These are phyloP conservation scores for Talaromyces sp. DNA, from an alignment of 2,329 filamentous ascomycete genomes.

Conservation along the genomic window DNA sequence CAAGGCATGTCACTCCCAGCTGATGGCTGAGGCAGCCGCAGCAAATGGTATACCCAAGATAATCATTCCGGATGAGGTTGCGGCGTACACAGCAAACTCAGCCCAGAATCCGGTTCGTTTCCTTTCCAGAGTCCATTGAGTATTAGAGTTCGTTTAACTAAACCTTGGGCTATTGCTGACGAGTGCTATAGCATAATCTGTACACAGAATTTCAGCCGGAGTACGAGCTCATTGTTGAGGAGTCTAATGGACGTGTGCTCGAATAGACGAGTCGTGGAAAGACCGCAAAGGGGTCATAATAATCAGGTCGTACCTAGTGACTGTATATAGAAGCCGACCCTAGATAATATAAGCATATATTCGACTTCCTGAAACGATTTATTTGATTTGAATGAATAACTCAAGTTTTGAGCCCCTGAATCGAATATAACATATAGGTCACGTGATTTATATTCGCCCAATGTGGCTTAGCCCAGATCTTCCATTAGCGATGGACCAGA, in stretches of 20 bases:
- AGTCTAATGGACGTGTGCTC: slow-evolving; percentile 32
- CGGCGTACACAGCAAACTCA: slow-evolving; percentile 31
- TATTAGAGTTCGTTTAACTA: neutral
- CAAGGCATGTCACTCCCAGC: slow-evolving; percentile 38
- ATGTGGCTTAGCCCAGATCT: neutral
- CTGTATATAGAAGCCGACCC: neutral
- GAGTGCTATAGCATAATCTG: slow-evolving; percentile 30
- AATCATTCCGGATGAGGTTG: slow-evolving; percentile 31
- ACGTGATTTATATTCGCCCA: neutral
- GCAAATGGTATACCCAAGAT: slow-evolving; percentile 35
- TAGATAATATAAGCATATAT: neutral
- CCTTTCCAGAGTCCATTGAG: neutral
- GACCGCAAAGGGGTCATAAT: neutral
- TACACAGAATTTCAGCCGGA: slow-evolving; percentile 39
- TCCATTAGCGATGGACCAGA: neutral
- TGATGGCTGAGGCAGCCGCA: slow-evolving; percentile 38
- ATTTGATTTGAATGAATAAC: neutral
- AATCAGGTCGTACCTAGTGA: neutral
- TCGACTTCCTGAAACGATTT: neutral
- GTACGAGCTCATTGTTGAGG: slow-evolving; percentile 35
- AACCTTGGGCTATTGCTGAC: neutral
- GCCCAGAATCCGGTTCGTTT: slow-evolving; percentile 31
- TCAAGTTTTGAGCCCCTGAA: too few relatives aligned
- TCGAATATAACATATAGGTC: neutral
- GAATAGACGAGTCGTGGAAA: slow-evolving; percentile 12